These are phyloP conservation scores for Colletotrichum eremochloae DNA, from an alignment of 2,329 filamentous ascomycete genomes.

Conservation along the genomic window DNA sequence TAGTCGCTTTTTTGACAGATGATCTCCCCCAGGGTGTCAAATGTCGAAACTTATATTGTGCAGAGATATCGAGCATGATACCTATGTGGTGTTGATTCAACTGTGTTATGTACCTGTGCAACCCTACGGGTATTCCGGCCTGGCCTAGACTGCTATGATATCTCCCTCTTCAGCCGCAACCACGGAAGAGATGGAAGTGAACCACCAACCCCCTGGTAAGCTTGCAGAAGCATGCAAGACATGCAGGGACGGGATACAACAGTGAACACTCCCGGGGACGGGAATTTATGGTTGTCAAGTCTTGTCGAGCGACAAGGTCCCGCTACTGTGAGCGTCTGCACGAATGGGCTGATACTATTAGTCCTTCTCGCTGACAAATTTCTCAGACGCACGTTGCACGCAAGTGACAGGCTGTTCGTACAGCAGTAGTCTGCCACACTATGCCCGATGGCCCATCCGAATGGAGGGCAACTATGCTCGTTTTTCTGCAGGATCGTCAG, in stretches of 20 bases:
- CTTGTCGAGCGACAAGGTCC: neutral
- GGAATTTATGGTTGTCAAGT: neutral
- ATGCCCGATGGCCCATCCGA: conserved; percentile 4
- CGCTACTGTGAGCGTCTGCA: conserved; percentile 27
- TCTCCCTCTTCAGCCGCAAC: neutral
- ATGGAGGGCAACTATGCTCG: conserved; percentile 8
- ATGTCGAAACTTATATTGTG: neutral
- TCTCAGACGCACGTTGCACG: conserved; percentile 25
- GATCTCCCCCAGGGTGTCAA: conserved; percentile 21
- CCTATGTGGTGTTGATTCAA: too few species aligned
- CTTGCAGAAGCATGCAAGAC: neutral
- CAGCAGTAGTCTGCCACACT: conserved; percentile 19
- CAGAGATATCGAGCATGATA: too few species aligned
- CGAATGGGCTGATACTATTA: conserved; percentile 26
- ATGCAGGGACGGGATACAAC: neutral
- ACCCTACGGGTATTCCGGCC: neutral
- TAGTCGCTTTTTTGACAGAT: conserved; percentile 1
- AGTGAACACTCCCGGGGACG: neutral
- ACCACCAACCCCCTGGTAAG: neutral
- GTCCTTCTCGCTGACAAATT: conserved; percentile 11
- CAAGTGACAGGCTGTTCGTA: conserved; percentile 18
- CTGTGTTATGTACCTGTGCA: too few species aligned
- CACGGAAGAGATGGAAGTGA: neutral
- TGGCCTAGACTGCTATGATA: neutral
- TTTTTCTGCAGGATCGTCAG: conserved; percentile 19